These are phyloP conservation scores for Daldinia loculata DNA, from an alignment of 495 filamentous ascomycete species.

Conservation along the genomic window DNA sequence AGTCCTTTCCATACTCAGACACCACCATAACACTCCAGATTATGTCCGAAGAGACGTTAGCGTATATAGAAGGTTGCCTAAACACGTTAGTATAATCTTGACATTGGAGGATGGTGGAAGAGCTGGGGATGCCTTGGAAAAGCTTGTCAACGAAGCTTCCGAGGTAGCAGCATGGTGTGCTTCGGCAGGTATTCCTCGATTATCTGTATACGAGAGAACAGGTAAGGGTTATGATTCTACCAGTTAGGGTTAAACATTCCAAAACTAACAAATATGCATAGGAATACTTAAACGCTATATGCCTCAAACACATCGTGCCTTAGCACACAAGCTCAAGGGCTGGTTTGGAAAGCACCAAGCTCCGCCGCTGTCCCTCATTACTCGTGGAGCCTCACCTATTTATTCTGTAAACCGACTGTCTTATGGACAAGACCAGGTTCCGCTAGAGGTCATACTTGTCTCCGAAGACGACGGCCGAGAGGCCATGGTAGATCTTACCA, in stretches of 20 bases:
- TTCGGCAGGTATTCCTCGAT: slow-evolving; percentile 79
- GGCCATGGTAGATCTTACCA: slow-evolving; percentile 93
- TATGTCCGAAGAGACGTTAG: slow-evolving; percentile 89
- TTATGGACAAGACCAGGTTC: slow-evolving; percentile 40
- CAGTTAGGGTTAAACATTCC: neutral
- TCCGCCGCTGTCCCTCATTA: slow-evolving; percentile 74
- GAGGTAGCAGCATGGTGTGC: slow-evolving; percentile 93
- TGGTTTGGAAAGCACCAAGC: slow-evolving; percentile 79
- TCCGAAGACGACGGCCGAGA: slow-evolving; percentile 89
- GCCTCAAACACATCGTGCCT: slow-evolving; percentile 74
- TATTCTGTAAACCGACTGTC: slow-evolving; percentile 44
- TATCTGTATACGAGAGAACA: slow-evolving; percentile 91
- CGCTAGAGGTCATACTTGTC: slow-evolving; percentile 84
- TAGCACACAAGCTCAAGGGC: slow-evolving; percentile 75
- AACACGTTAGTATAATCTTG: slow-evolving; percentile 88
- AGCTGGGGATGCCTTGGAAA: slow-evolving; percentile 73
- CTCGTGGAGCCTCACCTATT: slow-evolving; percentile 75
- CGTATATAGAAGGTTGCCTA: slow-evolving; percentile 72
- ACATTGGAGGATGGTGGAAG: slow-evolving; percentile 73
- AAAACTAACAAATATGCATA: slow-evolving; percentile 47
- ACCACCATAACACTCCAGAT: slow-evolving; percentile 94
- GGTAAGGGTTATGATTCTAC: slow-evolving; percentile 61
- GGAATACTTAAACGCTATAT: slow-evolving; percentile 88
- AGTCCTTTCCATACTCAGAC: slow-evolving; percentile 79
- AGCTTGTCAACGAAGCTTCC: slow-evolving; percentile 85